phyloP scores from a whole-genome alignment of 257 asterid genomes.

The Galeopsis tetrahit region DNA sequence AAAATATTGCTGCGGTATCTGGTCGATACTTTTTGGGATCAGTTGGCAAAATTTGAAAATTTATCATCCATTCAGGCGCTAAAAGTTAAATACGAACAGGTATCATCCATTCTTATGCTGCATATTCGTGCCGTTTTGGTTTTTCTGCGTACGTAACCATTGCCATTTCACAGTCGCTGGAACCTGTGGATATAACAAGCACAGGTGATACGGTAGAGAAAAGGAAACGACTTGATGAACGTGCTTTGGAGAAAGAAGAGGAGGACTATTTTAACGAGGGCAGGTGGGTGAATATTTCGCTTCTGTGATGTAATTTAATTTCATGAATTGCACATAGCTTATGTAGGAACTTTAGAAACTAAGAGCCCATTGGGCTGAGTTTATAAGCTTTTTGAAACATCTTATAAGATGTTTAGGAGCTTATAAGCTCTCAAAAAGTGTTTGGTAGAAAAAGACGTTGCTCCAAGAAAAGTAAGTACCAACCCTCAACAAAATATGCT shows the following conservation, averaged over 20 bases:
- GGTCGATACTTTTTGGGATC: slow-evolving; percentile 89
- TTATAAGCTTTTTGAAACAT: too few relatives aligned
- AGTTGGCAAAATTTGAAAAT: slow-evolving; percentile 69
- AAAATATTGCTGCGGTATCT: slow-evolving; percentile 75
- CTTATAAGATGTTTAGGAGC: too few relatives aligned
- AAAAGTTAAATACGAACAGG: slow-evolving; percentile 96
- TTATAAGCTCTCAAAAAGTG: too few relatives aligned
- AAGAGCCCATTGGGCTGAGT: too few relatives aligned
- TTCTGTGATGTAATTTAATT: slow-evolving; percentile 7
- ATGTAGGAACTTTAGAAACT: neutral
- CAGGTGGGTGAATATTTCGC: slow-evolving; percentile 55
- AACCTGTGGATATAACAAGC: slow-evolving; percentile 60
- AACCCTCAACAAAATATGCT: too few relatives aligned
- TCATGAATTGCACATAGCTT: neutral
- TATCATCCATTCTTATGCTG: slow-evolving; percentile 34
- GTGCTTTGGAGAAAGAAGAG: slow-evolving; percentile 96
- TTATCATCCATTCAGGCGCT: slow-evolving; percentile 69
- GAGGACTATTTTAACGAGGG: slow-evolving; percentile 94
- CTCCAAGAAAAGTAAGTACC: too few relatives aligned
- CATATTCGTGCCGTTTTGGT: slow-evolving; percentile 7
- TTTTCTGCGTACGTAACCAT: slow-evolving; percentile 27
- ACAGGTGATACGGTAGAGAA: slow-evolving; percentile 55
- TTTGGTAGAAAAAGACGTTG: too few relatives aligned
- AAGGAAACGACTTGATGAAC: slow-evolving; percentile 85
- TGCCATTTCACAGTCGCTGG: slow-evolving; percentile 61